A percentile compares a stretch with the other conserved stretches of the same genome.
Conservation (phyloP, 2,329 filamentous ascomycete genomes). For the Lomentospora prolificans region DNA sequence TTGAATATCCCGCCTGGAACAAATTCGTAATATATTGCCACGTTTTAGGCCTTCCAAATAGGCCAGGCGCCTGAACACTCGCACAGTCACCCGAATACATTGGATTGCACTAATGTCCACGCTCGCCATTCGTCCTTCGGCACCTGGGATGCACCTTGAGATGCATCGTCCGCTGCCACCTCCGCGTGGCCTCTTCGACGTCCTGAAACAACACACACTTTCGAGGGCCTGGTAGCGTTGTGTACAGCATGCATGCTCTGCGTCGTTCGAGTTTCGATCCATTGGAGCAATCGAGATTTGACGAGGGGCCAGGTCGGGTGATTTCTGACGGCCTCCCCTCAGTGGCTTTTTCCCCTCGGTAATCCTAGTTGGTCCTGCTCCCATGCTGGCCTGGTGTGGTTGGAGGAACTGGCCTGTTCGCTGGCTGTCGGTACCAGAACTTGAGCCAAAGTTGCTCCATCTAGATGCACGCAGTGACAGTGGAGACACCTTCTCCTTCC, state of each 20-base stretch:
- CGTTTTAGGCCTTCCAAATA: background rate
- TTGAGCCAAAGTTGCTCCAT: background rate
- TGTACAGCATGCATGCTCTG: background rate
- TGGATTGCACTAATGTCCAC: background rate
- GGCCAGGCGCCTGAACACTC: no score
- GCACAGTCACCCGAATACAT: no score
- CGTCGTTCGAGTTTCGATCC: background rate
- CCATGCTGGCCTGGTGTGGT: background rate
- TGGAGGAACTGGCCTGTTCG: background rate
- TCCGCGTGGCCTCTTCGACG: background rate
- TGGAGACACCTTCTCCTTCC: background rate
- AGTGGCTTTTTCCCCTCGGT: background rate
- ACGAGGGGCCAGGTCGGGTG: background rate
- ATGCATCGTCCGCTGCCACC: background rate
- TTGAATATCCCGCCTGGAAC: background rate
- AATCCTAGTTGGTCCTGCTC: background rate
- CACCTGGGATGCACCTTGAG: background rate
- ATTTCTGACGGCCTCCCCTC: background rate
- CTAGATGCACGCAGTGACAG: background rate
- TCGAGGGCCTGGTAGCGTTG: background rate
- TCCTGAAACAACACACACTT: background rate
- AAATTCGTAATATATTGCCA: background rate
- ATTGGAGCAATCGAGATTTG: no score
- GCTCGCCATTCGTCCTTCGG: background rate
- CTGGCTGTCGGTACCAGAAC: background rate